A percentile compares a stretch with the other conserved stretches of the same genome.
These are phyloP conservation scores for Westerdykella aurantiaca DNA, from an alignment of 2,329 filamentous ascomycete genomes.

Conservation along the genomic window DNA sequence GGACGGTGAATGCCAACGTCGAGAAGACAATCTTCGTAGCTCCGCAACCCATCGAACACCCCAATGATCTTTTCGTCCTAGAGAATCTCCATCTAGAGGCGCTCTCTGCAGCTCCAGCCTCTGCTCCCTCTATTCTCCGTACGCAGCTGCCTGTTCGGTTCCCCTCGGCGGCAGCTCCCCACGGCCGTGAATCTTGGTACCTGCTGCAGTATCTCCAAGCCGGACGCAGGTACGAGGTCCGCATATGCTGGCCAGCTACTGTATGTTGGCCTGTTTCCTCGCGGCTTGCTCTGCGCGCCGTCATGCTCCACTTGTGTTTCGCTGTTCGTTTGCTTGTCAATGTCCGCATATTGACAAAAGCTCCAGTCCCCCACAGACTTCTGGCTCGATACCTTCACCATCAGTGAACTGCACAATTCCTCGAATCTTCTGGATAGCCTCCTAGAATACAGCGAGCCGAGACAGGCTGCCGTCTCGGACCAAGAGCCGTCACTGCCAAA, in stretches of 20 bases:
- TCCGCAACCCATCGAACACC: constrained; percentile 54
- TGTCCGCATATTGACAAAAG: not conserved
- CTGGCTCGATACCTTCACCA: constrained; percentile 58
- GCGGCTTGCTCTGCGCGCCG: constrained; percentile 2
- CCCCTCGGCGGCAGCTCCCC: constrained; percentile 48
- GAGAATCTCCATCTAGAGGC: constrained; percentile 57
- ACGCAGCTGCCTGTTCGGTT: constrained; percentile 64
- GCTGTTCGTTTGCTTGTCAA: constrained; percentile 6
- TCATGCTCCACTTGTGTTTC: not conserved
- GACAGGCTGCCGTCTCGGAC: constrained; percentile 3
- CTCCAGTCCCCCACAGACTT: constrained; percentile 80
- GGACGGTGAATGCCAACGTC: constrained; percentile 60
- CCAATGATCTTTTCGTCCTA: constrained; percentile 46
- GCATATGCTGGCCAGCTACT: constrained; percentile 88
- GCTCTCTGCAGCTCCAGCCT: constrained; percentile 51
- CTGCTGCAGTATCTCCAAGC: constrained; percentile 64
- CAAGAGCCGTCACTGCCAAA: not conserved
- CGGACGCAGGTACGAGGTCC: constrained; percentile 78
- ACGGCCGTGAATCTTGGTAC: constrained; percentile 69
- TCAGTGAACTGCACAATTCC: constrained; percentile 57
- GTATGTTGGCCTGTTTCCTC: constrained; percentile 51
- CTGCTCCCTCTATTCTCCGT: constrained; percentile 48
- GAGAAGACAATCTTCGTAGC: constrained; percentile 88
- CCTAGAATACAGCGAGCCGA: constrained; percentile 51
- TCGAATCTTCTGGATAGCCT: constrained; percentile 61